These are phyloP conservation scores for Kwoniella mangroviensis DNA, from an alignment of 768 basidiomycete species.

Conservation along the genomic window DNA sequence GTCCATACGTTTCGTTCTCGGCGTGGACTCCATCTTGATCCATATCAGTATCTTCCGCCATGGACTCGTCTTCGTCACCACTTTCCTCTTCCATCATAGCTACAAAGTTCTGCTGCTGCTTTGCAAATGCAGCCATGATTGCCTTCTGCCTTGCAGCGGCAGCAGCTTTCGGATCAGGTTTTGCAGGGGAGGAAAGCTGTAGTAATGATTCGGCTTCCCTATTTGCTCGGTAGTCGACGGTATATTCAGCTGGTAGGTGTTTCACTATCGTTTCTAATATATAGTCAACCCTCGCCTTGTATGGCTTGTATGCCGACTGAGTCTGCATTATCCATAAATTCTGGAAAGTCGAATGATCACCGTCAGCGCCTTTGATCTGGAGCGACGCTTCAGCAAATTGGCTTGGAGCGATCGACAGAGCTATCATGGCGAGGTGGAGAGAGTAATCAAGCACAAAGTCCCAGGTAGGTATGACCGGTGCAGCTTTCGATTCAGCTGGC, in stretches of 20 bases:
- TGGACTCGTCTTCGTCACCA: conserved; percentile 59
- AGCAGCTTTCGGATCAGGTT: conserved; percentile 29
- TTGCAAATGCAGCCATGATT: conserved; percentile 94
- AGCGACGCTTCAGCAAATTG: conserved; percentile 69
- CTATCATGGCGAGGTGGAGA: conserved; percentile 83
- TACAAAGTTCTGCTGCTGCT: conserved; percentile 69
- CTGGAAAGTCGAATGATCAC: conserved; percentile 55
- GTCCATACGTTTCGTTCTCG: conserved; percentile 70
- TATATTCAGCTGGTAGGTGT: conserved; percentile 67
- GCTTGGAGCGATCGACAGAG: conserved; percentile 70
- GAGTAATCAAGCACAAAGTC: conserved; percentile 90
- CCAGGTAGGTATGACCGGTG: conserved; percentile 55
- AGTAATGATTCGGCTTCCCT: conserved; percentile 23
- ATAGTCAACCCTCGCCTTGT: conserved; percentile 74
- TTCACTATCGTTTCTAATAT: conserved; percentile 68
- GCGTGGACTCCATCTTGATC: conserved; percentile 49
- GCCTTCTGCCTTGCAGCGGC: conserved; percentile 71
- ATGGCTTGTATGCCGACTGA: conserved; percentile 71
- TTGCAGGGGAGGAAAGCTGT: conserved; percentile 8
- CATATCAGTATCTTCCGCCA: conserved; percentile 67
- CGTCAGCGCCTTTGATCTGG: conserved; percentile 56
- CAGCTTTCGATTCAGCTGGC: conserved; percentile 26
- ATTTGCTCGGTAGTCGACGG: conserved; percentile 36
- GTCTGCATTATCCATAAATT: conserved; percentile 77
- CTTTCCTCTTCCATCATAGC: conserved; percentile 75